Evolutionary conservation across 2,329 filamentous ascomycete species (phyloP).

Genomic region (Paraphoma chrysanthemicola): DNA sequence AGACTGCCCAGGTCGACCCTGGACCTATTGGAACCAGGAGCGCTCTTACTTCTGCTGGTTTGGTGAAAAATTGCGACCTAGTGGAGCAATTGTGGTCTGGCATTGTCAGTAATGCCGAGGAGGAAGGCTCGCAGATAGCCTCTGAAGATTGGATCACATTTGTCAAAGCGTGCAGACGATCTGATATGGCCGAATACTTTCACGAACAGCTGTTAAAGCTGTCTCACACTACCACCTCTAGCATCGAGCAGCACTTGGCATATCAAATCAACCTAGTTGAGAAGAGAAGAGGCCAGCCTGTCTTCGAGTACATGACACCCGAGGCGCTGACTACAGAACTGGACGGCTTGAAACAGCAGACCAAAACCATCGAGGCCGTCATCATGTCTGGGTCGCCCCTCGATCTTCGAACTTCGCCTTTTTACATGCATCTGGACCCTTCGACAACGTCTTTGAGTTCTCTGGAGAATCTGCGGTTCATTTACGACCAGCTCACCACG

Average conservation of each 20-base stretch:
- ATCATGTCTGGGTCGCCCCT: slow-evolving; percentile 43
- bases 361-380: slow-evolving; percentile 35
- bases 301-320: slow-evolving; percentile 18
- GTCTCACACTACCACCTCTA: slow-evolving; percentile 30
- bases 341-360: slow-evolving; percentile 27
- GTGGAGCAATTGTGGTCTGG: slow-evolving; percentile 41
- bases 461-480: slow-evolving; percentile 38
- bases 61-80: slow-evolving; percentile 26
- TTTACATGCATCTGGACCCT: slow-evolving; percentile 48
- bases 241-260: slow-evolving; percentile 13
- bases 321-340: slow-evolving; percentile 26
- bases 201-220: slow-evolving; percentile 30
- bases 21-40: slow-evolving; percentile 27
- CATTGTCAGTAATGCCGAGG: slow-evolving; percentile 30
- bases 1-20: slow-evolving; percentile 24
- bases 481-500: slow-evolving; percentile 56
- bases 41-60: slow-evolving; percentile 38
- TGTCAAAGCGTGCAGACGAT: slow-evolving; percentile 38
- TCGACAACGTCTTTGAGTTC: slow-evolving; percentile 24
- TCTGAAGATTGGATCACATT: slow-evolving; percentile 43
- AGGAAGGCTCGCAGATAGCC: slow-evolving; percentile 25
- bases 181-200: slow-evolving; percentile 29
- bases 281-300: not conserved
- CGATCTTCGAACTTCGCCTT: slow-evolving; percentile 42
- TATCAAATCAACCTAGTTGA: slow-evolving; percentile 12